Conservation (phyloP, 768 basidiomycete genomes). For the Kwoniella sp. region DNA sequence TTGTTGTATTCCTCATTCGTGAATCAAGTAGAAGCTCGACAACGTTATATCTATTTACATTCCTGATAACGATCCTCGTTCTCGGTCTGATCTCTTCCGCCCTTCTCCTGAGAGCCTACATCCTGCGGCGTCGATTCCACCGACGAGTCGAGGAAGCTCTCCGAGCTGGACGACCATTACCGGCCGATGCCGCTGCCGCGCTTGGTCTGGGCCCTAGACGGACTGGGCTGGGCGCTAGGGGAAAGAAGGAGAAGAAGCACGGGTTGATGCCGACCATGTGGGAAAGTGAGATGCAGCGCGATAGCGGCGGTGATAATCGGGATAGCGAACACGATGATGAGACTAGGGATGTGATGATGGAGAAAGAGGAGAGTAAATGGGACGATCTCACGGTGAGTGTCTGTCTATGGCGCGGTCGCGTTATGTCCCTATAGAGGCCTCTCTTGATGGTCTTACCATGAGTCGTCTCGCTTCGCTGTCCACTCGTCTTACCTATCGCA, state of each 20-base stretch:
- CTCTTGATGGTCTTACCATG: no score
- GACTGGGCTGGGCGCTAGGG: neutral
- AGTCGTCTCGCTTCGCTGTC: no score
- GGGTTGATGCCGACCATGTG: conserved; percentile 43
- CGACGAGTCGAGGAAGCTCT: conserved; percentile 44
- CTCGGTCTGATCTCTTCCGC: conserved; percentile 37
- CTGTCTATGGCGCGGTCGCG: neutral
- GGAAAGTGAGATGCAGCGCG: conserved; percentile 40
- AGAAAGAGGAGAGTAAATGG: conserved; percentile 24
- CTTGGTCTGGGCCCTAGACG: conserved; percentile 26
- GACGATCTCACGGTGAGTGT: conserved; percentile 28
- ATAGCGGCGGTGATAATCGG: conserved; percentile 13
- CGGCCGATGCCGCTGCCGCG: conserved; percentile 31
- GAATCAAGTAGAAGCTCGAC: conserved; percentile 27
- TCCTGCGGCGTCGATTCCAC: conserved; percentile 38
- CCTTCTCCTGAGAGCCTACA: conserved; percentile 39
- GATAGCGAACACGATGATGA: neutral
- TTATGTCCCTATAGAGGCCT: no score
- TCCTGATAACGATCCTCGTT: conserved; percentile 48
- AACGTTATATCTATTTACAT: conserved; percentile 49
- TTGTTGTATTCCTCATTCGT: neutral
- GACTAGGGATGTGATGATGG: neutral
- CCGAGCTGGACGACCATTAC: conserved; percentile 30
- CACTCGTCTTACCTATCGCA: no score
- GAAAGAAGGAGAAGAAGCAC: conserved; percentile 34